Evolutionary conservation across 2,329 filamentous ascomycete genomes (phyloP), one percentile per base, ranked within the genome.

Genomic region (Teratosphaeria pseudoeucalypti): DNA sequence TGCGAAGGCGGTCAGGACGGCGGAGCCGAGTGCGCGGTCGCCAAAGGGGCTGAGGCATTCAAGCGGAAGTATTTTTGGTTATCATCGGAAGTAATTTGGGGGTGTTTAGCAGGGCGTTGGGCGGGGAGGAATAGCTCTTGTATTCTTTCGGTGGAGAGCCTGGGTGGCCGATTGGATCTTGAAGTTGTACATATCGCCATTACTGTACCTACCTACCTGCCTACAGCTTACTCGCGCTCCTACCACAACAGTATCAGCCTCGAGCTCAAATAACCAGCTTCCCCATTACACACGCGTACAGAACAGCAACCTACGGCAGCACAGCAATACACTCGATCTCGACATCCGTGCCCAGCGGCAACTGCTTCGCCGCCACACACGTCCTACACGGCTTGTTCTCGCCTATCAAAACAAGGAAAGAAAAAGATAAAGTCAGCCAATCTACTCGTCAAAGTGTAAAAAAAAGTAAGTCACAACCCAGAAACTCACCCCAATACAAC

Each of bases 261-360:
- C 37, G 16, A 14, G 19, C 16, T 10, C 14, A 23, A 16, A n/a
- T 26, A 4, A 32, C 2, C 29, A 54, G 27, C 52, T 32, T 32
- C 14, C 12, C 26, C 10, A 1, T 29, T 23, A 23, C 23, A 23
- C 23, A 16, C 12, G 16, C 27, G 29, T n/a, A 54, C 27, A 54
- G 14, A 19, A n/a, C 29, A 32, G 29, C 29, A 23, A 54, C 59
- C 57, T 54, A 73, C 65, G 68, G 65, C 53, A 72, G 27, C 19
- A 70, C 67, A 34, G 76, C 79, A 61, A 76, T 74, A 62, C 77
- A 81, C 68, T 82, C 80, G 68, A 82, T 81, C 71, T 82, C 79
- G 1, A 82, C 78, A 70, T 81, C 78, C 6, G 78, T 78, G 2
- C 77, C 77, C 61, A 78, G 47, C 1, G 80, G 79, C 52, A 82